These are phyloP conservation scores for Glonium stellatum DNA, from an alignment of 495 filamentous ascomycete species.

Conservation along the genomic window DNA sequence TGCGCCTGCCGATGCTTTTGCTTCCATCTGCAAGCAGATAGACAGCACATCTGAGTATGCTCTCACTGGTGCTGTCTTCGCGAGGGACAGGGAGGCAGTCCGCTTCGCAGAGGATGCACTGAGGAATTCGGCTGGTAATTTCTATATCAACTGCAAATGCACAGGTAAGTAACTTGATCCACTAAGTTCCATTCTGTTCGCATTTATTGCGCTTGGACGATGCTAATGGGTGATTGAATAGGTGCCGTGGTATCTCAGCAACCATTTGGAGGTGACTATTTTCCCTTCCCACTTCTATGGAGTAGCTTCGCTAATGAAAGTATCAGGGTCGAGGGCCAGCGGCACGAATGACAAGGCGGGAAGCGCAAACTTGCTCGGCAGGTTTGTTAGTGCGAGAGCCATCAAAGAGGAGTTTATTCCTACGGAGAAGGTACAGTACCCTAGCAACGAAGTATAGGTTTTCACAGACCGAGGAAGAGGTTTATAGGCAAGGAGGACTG, in stretches of 20 bases:
- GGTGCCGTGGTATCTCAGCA: slow-evolving; percentile 39
- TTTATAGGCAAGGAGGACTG: slow-evolving; percentile 5
- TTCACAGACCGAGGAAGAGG: not conserved
- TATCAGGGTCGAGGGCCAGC: slow-evolving; percentile 24
- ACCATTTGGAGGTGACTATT: slow-evolving; percentile 36
- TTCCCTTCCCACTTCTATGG: too few relatives aligned
- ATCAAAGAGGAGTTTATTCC: slow-evolving; percentile 40
- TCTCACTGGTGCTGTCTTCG: slow-evolving; percentile 40
- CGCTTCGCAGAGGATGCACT: slow-evolving; percentile 36
- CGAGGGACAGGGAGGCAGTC: slow-evolving; percentile 33
- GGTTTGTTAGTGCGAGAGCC: slow-evolving; percentile 39
- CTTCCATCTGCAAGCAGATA: slow-evolving; percentile 33
- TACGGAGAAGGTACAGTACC: slow-evolving; percentile 35
- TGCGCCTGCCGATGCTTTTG: slow-evolving; percentile 24
- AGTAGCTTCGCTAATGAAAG: too few relatives aligned
- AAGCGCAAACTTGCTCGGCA: slow-evolving; percentile 33
- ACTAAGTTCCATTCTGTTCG: not conserved
- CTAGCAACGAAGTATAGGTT: slow-evolving; percentile 30
- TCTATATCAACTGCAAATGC: slow-evolving; percentile 41
- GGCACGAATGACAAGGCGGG: slow-evolving; percentile 43
- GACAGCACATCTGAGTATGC: slow-evolving; percentile 36
- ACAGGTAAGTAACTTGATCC: slow-evolving; percentile 20
- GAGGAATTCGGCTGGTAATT: slow-evolving; percentile 38
- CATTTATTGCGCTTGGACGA: not conserved
- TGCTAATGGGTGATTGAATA: not conserved